Evolutionary conservation across 1,139 yeast species (phyloP).

Genomic region (Scheffersomyces quercinus): DNA sequence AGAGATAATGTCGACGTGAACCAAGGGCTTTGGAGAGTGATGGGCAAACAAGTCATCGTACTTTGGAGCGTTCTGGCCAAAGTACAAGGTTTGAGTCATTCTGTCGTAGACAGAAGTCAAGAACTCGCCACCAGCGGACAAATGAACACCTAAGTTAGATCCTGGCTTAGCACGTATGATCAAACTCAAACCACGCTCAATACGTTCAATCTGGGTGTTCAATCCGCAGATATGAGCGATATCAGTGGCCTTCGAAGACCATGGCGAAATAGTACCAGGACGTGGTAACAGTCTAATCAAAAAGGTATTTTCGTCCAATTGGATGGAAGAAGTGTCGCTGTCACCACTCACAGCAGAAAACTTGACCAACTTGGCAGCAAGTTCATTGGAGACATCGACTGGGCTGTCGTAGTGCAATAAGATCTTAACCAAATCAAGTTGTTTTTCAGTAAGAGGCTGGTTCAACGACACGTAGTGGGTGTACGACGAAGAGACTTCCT

Average conservation of each 20-base stretch:
- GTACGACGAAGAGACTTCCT: constrained; percentile 69
- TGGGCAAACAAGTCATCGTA: constrained; percentile 73
- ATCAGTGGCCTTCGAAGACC: constrained; percentile 99
- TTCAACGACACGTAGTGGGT: constrained; percentile 78
- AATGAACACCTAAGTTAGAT: constrained; percentile 58
- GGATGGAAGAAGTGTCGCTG: constrained; percentile 13
- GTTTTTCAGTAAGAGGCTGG: constrained; percentile 29
- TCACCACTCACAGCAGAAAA: constrained; percentile 31
- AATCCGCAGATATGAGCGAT: constrained; percentile 89
- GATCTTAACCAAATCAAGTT: constrained; percentile 52
- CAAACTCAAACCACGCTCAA: constrained; percentile 87
- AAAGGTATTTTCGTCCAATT: constrained; percentile 52
- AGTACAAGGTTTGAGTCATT: constrained; percentile 82
- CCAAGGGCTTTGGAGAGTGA: constrained; percentile 84
- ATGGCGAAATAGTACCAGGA: constrained; percentile 95
- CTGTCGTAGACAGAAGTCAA: constrained; percentile 82
- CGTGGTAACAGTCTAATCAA: constrained; percentile 84
- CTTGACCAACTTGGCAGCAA: constrained; percentile 46
- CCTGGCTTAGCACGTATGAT: constrained; percentile 67
- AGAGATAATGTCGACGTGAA: constrained; percentile 62
- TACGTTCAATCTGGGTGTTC: constrained; percentile 65
- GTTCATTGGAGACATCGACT: constrained; percentile 53
- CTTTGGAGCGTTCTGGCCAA: constrained; percentile 57
- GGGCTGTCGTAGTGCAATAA: constrained; percentile 77
- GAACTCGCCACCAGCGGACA: constrained; percentile 42